Percentiles rank a stretch among this genome's conserved stretches.
Conservation (phyloP, 495 filamentous ascomycete species). For the Copromyces sp. region DNA sequence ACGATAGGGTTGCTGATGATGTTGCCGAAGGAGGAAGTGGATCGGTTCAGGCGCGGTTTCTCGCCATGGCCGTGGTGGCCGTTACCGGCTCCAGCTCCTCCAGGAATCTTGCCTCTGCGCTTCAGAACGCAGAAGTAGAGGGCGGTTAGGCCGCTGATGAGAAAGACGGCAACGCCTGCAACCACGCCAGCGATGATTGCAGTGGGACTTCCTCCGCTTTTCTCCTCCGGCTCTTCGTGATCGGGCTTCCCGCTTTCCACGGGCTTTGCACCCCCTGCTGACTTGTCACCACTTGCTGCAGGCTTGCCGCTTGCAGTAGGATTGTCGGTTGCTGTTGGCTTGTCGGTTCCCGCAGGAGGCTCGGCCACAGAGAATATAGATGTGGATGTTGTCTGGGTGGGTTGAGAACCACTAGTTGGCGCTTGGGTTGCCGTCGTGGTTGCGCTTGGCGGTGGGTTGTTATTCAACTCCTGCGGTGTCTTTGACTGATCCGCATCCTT, state of each 20-base stretch:
- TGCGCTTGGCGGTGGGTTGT: constrained; percentile 11
- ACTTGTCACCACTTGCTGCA: background rate
- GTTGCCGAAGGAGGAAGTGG: constrained; percentile 38
- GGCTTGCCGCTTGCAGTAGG: background rate
- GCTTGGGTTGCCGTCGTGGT: constrained; percentile 6
- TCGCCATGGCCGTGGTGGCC: constrained; percentile 14
- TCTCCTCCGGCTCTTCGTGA: background rate
- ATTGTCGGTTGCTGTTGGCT: background rate
- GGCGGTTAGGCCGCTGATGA: constrained; percentile 23
- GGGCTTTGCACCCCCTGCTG: background rate
- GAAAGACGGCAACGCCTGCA: constrained; percentile 11
- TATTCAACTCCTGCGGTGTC: background rate
- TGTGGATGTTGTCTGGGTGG: background rate
- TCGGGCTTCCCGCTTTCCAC: background rate
- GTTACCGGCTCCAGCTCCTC: constrained; percentile 13
- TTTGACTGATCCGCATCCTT: constrained; percentile 27
- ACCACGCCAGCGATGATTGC: constrained; percentile 17
- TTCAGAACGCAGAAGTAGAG: constrained; percentile 21
- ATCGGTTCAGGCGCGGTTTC: constrained; percentile 12
- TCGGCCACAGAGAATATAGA: background rate
- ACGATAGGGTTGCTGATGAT: constrained; percentile 35
- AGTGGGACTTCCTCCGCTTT: constrained; percentile 8
- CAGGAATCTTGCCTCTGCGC: constrained; percentile 4
- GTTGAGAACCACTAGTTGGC: background rate
- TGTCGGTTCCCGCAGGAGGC: background rate